Evolutionary conservation across 805 yeast species (phyloP).

Genomic region (Cyberlindnera subsufficiens): DNA sequence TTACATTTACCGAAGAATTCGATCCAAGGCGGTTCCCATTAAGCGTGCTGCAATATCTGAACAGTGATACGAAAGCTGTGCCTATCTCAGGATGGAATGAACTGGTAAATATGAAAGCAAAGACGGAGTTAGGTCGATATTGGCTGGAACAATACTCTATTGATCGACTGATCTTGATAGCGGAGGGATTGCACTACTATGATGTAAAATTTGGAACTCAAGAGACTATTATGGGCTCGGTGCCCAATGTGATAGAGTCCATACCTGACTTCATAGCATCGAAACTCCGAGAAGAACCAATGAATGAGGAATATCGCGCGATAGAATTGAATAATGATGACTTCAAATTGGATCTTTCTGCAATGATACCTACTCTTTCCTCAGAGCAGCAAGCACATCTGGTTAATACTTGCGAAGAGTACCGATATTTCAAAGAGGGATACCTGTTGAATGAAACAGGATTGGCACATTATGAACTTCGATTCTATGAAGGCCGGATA

Average conservation of each 20-base stretch:
- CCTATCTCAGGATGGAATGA: constrained; percentile 15
- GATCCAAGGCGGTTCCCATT: constrained; percentile 5
- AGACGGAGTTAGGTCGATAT: constrained; percentile 15
- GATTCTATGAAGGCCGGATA: constrained; percentile 15
- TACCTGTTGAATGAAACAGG: constrained; percentile 14
- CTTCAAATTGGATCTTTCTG: constrained; percentile 9
- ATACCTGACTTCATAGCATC: background rate
- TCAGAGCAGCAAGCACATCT: constrained; percentile 3
- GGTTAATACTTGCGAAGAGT: constrained; percentile 3
- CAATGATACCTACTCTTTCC: too few relatives aligned
- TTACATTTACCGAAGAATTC: background rate
- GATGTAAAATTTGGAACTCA: constrained; percentile 1
- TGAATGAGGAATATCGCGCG: background rate
- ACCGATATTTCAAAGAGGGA: constrained; percentile 23
- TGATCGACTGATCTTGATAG: constrained; percentile 15
- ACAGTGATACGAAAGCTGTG: background rate
- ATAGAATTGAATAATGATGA: constrained; percentile 9
- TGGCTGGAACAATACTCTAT: constrained; percentile 7
- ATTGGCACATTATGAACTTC: constrained; percentile 21
- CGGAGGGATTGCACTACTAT: constrained; percentile 4
- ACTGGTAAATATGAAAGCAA: constrained; percentile 8
- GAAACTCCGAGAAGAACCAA: background rate
- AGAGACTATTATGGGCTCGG: background rate
- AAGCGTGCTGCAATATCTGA: constrained; percentile 1
- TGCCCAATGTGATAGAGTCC: background rate